Evolutionary conservation across 2,329 filamentous ascomycete genomes (phyloP).

Genomic region (Botrytis pseudocinerea): DNA sequence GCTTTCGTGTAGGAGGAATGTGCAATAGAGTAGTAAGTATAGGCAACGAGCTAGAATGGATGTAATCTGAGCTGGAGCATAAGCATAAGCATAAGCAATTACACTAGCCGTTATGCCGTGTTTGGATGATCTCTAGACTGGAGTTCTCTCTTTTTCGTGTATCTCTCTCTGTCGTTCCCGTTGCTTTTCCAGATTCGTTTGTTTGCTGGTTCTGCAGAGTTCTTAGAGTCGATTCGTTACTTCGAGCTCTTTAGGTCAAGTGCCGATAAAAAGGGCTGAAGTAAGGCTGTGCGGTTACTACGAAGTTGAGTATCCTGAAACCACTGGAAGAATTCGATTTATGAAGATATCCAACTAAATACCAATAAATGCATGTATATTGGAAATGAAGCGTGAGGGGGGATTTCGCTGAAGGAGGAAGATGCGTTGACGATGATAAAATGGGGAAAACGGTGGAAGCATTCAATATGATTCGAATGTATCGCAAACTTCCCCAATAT

Average conservation of each 20-base stretch:
- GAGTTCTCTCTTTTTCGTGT: neutral
- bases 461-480: slow-evolving; percentile 18
- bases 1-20: neutral
- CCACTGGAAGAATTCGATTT: slow-evolving; percentile 19
- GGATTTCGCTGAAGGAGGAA: neutral
- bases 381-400: slow-evolving; percentile 16
- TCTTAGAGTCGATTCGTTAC: neutral
- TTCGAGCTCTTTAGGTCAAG: neutral
- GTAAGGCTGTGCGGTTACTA: slow-evolving; percentile 7
- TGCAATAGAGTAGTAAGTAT: slow-evolving; percentile 2
- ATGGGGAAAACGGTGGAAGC: slow-evolving; percentile 8
- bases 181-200: slow-evolving; percentile 6
- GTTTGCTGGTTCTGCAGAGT: neutral
- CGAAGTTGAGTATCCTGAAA: slow-evolving; percentile 19
- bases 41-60: slow-evolving; percentile 9
- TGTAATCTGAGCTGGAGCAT: slow-evolving; percentile 14
- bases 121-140: slow-evolving; percentile 10
- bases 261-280: slow-evolving; percentile 17
- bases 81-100: slow-evolving; percentile 21
- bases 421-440: slow-evolving; percentile 13
- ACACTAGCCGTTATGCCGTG: slow-evolving; percentile 18
- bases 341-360: slow-evolving; percentile 13
- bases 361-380: slow-evolving; percentile 19
- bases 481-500: slow-evolving; percentile 17
- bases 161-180: slow-evolving; percentile 15